Conservation (phyloP, 2,329 filamentous ascomycete species). For the Phyllosticta paracitricarpa region DNA sequence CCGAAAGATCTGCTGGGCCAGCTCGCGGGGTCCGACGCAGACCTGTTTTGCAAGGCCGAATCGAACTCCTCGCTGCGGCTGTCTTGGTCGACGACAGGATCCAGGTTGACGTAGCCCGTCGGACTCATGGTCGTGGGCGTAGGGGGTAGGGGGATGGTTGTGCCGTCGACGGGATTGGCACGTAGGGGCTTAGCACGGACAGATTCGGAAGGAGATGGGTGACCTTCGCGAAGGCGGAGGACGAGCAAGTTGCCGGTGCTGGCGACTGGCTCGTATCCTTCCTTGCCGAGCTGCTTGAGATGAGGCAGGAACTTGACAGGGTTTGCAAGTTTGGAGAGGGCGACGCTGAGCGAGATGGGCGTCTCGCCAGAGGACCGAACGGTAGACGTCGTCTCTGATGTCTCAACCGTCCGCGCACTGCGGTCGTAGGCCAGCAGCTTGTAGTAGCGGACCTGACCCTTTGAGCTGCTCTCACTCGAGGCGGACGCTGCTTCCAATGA, state of each 20-base stretch:
- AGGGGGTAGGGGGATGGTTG: conserved; percentile 16
- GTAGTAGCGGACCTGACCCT: conserved; percentile 11
- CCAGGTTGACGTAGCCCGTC: conserved; percentile 10
- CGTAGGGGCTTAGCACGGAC: background rate
- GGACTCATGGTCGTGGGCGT: conserved; percentile 8
- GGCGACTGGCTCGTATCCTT: conserved; percentile 20
- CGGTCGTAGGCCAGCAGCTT: conserved; percentile 22
- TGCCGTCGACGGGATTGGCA: conserved; percentile 27
- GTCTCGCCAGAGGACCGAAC: conserved; percentile 10
- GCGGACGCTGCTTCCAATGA: background rate
- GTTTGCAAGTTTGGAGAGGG: background rate
- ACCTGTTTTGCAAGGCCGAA: background rate
- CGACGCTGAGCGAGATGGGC: conserved; percentile 12
- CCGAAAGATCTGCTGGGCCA: background rate
- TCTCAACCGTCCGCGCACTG: conserved; percentile 18
- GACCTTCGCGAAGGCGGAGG: conserved; percentile 15
- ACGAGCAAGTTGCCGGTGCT: conserved; percentile 23
- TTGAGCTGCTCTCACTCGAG: background rate
- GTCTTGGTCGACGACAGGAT: conserved; percentile 6
- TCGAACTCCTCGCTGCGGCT: background rate
- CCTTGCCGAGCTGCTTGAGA: conserved; percentile 13
- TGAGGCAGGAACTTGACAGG: conserved; percentile 16
- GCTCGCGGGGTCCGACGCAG: background rate
- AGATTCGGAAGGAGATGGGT: background rate
- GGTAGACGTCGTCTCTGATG: conserved; percentile 7